These are phyloP conservation scores for Azolla pinnata DNA, from an alignment of 75 land plant genomes.

Conservation along the genomic window DNA sequence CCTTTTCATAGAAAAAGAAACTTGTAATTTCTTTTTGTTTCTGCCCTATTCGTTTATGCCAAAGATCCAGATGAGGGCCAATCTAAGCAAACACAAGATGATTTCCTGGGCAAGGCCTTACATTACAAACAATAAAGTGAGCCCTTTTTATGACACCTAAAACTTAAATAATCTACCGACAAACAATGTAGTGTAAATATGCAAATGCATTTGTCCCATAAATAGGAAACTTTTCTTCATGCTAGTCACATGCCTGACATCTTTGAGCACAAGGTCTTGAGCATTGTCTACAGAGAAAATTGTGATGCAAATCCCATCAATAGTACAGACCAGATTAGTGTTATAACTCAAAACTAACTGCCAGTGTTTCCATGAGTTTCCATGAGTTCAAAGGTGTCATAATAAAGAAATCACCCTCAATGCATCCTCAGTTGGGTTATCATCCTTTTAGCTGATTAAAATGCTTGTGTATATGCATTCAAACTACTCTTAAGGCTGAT, in stretches of 20 bases:
- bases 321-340: not conserved
- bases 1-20: not conserved
- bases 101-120: not conserved
- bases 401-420: not conserved
- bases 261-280: not conserved
- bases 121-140: not conserved
- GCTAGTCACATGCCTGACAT: not conserved
- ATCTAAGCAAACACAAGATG: not conserved
- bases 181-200: not conserved
- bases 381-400: not conserved
- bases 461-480: not conserved
- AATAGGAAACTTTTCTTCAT: not conserved
- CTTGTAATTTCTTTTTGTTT: not conserved
- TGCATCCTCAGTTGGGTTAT: not conserved
- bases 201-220: not conserved
- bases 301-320: not conserved
- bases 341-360: not conserved
- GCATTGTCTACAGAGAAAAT: not conserved
- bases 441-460: not conserved
- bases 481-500: not conserved
- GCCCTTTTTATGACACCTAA: not conserved
- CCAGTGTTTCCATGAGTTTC: not conserved
- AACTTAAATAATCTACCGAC: not conserved
- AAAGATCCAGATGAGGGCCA: not conserved
- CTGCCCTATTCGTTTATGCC: constrained; percentile 3